A percentile compares a stretch with the other conserved stretches of the same genome.
Evolutionary conservation across 345 rosid species (phyloP).

Genomic region (Reutealis trisperma): DNA sequence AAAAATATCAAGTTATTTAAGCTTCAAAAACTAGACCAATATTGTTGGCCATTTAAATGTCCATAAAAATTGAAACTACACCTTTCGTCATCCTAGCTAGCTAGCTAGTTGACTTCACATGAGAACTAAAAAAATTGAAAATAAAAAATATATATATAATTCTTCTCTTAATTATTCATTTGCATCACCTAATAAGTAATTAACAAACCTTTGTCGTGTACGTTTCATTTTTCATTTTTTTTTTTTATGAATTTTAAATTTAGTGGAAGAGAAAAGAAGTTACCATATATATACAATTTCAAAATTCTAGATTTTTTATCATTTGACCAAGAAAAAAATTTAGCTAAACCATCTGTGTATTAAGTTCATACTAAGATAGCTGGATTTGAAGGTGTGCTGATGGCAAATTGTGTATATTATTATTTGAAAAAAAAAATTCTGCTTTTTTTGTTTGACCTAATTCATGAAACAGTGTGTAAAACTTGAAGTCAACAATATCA

Average conservation of each 20-base stretch:
- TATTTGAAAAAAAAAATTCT: background rate
- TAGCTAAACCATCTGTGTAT: background rate
- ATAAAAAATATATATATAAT: background rate
- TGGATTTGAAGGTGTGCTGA: background rate
- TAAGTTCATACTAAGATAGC: background rate
- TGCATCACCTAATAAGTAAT: background rate
- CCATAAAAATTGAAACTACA: background rate
- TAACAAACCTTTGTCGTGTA: background rate
- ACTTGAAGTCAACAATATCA: constrained; percentile 13
- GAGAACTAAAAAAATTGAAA: background rate
- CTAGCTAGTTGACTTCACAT: background rate
- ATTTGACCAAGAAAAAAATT: background rate
- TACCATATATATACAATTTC: background rate
- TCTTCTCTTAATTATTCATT: background rate
- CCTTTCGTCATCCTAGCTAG: background rate
- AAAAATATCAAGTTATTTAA: too few species aligned
- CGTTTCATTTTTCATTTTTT: background rate
- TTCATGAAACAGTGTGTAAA: background rate
- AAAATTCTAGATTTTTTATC: background rate
- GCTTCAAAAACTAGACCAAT: too few species aligned
- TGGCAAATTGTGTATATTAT: too few species aligned
- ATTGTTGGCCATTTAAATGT: too few species aligned
- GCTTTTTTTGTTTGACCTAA: background rate
- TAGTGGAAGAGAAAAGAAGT: background rate
- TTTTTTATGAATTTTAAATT: background rate